Percentiles rank a stretch among this genome's conserved stretches.
Evolutionary conservation across 305 asterid species (phyloP).

Genomic region (Solanum hybrid): DNA sequence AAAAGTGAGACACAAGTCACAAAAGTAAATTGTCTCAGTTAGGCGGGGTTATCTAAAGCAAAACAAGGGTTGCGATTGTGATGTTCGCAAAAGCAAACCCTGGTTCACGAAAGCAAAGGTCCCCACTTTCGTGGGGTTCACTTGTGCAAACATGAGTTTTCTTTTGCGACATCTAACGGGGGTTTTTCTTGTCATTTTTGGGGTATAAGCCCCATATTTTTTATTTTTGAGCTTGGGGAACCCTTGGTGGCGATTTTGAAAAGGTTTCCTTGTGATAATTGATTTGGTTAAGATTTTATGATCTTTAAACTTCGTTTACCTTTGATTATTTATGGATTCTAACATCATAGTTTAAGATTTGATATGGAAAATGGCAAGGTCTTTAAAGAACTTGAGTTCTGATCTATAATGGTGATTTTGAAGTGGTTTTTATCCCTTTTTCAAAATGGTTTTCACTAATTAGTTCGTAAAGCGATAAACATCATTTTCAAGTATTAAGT

Average conservation of each 20-base stretch:
- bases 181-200: not conserved
- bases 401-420: not conserved
- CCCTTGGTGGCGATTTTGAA: not conserved
- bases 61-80: too few relatives aligned
- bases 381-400: not conserved
- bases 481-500: not conserved
- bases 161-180: not conserved
- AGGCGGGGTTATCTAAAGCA: not conserved
- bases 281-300: not conserved
- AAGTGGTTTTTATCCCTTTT: not conserved
- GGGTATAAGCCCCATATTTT: not conserved
- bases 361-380: not conserved
- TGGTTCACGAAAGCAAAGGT: not conserved
- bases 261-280: not conserved
- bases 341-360: not conserved
- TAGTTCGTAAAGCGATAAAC: not conserved
- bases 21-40: not conserved
- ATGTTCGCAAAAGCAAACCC: too few relatives aligned
- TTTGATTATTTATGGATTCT: not conserved
- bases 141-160: not conserved
- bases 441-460: not conserved
- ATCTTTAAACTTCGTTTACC: not conserved
- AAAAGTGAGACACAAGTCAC: not conserved
- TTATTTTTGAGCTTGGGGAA: not conserved
- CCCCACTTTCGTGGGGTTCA: not conserved